phyloP scores from a whole-genome alignment of 331 rosid genomes.

The Dryas integrifolia region DNA sequence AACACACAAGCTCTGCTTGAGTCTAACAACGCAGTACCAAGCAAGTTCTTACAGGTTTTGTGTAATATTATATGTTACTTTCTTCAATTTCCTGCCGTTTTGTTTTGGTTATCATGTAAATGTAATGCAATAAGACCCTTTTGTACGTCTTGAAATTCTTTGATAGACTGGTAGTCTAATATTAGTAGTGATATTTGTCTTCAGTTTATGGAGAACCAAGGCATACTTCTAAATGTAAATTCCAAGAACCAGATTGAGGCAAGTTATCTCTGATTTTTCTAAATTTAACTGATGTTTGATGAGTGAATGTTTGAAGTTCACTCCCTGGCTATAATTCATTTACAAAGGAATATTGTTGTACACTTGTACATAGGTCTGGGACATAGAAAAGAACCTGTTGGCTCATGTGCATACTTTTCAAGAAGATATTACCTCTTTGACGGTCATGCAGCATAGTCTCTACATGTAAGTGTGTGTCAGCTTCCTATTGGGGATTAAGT shows the following conservation, averaged over 20 bases:
- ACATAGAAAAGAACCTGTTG: slow-evolving; percentile 56
- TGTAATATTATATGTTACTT: background rate
- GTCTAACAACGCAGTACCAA: slow-evolving; percentile 52
- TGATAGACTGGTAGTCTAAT: background rate
- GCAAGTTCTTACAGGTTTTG: slow-evolving; percentile 78
- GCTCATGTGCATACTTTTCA: slow-evolving; percentile 43
- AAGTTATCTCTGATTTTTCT: slow-evolving; percentile 25
- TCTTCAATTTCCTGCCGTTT: background rate
- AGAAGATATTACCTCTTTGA: slow-evolving; percentile 62
- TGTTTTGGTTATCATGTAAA: background rate
- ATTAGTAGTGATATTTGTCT: background rate
- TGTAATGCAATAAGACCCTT: background rate
- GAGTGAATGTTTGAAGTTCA: background rate
- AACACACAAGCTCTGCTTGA: slow-evolving; percentile 74
- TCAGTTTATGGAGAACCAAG: slow-evolving; percentile 75
- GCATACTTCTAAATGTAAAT: slow-evolving; percentile 66
- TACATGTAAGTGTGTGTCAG: slow-evolving; percentile 56
- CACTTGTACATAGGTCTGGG: slow-evolving; percentile 45
- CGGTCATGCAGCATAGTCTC: slow-evolving; percentile 48
- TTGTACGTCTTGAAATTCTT: background rate
- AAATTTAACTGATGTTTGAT: background rate
- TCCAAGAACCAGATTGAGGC: slow-evolving; percentile 72
- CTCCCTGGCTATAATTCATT: background rate
- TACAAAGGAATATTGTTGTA: background rate
- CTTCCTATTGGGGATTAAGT: slow-evolving; percentile 5